Conservation (phyloP, 306 rosid genomes). For the Potentilla sterilis region DNA sequence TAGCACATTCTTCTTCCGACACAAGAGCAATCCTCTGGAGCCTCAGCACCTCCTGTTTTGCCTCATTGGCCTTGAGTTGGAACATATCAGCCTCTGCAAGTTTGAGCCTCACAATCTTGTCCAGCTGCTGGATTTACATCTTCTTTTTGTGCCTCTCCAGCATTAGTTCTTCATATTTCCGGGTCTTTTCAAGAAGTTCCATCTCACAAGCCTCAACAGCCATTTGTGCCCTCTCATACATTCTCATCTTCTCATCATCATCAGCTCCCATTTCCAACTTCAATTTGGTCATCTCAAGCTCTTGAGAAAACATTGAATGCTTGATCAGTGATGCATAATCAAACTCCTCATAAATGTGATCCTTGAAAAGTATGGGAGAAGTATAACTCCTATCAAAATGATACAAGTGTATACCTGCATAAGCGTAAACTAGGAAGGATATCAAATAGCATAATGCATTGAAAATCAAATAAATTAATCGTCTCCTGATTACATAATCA, state of each 20-base stretch:
- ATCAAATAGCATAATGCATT: not conserved
- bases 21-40: slow-evolving; percentile 85
- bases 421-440: not conserved
- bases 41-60: slow-evolving; percentile 84
- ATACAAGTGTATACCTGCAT: not conserved
- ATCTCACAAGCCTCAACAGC: slow-evolving; percentile 80
- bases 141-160: slow-evolving; percentile 78
- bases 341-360: not conserved
- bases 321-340: not conserved
- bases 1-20: slow-evolving; percentile 92
- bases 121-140: slow-evolving; percentile 75
- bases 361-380: not conserved
- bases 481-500: not conserved
- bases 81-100: slow-evolving; percentile 96
- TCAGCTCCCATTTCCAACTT: slow-evolving; percentile 94
- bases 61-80: slow-evolving; percentile 86
- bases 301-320: slow-evolving; percentile 25
- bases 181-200: slow-evolving; percentile 76
- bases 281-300: slow-evolving; percentile 74
- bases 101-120: slow-evolving; percentile 90
- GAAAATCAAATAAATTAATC: not conserved
- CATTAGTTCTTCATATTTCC: slow-evolving; percentile 77
- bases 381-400: not conserved
- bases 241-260: slow-evolving; percentile 71
- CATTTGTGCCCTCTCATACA: slow-evolving; percentile 81